Evolutionary conservation across 768 basidiomycete species (phyloP).

Genomic region (Psilocybe azurescens): DNA sequence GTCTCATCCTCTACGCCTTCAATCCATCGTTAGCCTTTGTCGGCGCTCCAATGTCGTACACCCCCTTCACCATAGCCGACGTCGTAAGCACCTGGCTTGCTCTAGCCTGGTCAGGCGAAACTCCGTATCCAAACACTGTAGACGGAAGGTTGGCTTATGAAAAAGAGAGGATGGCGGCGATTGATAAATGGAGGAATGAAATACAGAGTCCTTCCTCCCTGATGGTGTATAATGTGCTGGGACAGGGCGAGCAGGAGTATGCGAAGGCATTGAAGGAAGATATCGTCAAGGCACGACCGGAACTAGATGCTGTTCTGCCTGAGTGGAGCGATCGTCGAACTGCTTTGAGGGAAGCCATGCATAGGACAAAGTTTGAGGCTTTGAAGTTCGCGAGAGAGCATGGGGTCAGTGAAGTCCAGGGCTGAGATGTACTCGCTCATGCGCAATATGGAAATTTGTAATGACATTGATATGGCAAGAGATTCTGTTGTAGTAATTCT

Average conservation of each 20-base stretch:
- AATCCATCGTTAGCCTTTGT: slow-evolving; percentile 54
- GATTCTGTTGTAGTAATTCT: no score
- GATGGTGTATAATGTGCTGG: slow-evolving; percentile 41
- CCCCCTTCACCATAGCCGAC: slow-evolving; percentile 54
- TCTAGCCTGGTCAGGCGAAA: slow-evolving; percentile 40
- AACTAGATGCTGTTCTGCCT: slow-evolving; percentile 34
- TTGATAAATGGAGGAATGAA: slow-evolving; percentile 25
- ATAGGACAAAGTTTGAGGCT: slow-evolving; percentile 37
- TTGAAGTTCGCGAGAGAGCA: slow-evolving; percentile 31
- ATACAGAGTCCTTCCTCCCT: slow-evolving; percentile 36
- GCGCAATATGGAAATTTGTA: no score
- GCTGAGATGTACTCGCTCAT: no score
- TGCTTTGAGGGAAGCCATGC: slow-evolving; percentile 40
- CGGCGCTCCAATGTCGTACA: slow-evolving; percentile 46
- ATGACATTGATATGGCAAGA: no score
- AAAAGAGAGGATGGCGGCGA: slow-evolving; percentile 33
- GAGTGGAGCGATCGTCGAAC: slow-evolving; percentile 41
- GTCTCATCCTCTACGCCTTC: slow-evolving; percentile 49
- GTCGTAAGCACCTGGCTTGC: slow-evolving; percentile 55
- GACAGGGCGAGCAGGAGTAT: slow-evolving; percentile 38
- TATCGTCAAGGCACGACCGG: slow-evolving; percentile 33
- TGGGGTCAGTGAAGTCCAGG: no score
- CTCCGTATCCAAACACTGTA: slow-evolving; percentile 37
- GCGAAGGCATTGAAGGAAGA: slow-evolving; percentile 39
- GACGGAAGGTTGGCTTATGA: slow-evolving; percentile 43